These are phyloP conservation scores for Jackrogersella minutella DNA, from an alignment of 495 filamentous ascomycete species.

Conservation along the genomic window DNA sequence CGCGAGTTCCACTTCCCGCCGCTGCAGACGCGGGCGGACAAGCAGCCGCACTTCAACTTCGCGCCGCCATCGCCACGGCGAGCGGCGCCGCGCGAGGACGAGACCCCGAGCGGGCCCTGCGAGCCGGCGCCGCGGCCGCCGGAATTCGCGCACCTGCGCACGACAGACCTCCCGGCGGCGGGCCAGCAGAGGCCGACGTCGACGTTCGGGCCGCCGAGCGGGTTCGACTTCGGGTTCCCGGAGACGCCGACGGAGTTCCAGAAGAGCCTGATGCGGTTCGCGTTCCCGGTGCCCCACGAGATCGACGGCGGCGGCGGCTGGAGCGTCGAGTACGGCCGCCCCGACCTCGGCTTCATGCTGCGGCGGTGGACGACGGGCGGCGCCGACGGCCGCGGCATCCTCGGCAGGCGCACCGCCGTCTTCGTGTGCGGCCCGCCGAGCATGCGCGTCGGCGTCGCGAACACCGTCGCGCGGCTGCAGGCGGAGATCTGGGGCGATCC, in stretches of 20 bases:
- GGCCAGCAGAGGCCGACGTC: slow-evolving; percentile 48
- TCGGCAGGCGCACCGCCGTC: slow-evolving; percentile 85
- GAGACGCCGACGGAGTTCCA: slow-evolving; percentile 79
- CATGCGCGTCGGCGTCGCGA: slow-evolving; percentile 88
- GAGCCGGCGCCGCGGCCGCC: slow-evolving; percentile 47
- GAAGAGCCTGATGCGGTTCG: slow-evolving; percentile 85
- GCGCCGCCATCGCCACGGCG: slow-evolving; percentile 55
- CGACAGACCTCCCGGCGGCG: slow-evolving; percentile 48
- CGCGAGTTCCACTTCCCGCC: slow-evolving; percentile 64
- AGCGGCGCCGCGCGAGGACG: slow-evolving; percentile 15
- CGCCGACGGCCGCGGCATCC: slow-evolving; percentile 65
- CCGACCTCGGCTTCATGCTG: slow-evolving; percentile 84
- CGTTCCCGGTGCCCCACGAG: slow-evolving; percentile 72
- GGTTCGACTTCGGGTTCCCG: slow-evolving; percentile 80
- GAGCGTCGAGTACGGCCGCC: slow-evolving; percentile 92
- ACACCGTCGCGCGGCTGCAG: slow-evolving; percentile 83
- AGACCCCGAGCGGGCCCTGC: slow-evolving; percentile 5
- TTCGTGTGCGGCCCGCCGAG: slow-evolving; percentile 90
- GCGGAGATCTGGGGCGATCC: slow-evolving; percentile 79
- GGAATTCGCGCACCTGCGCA: slow-evolving; percentile 61
- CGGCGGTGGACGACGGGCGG: slow-evolving; percentile 74
- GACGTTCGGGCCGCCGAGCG: slow-evolving; percentile 56
- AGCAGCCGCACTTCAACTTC: slow-evolving; percentile 61
- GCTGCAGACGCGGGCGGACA: slow-evolving; percentile 48
- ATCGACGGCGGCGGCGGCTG: slow-evolving; percentile 83